Evolutionary conservation across 106 monocot genomes (phyloP), one percentile per base, ranked within the genome.

Genomic region (Dendrobium officinale): DNA sequence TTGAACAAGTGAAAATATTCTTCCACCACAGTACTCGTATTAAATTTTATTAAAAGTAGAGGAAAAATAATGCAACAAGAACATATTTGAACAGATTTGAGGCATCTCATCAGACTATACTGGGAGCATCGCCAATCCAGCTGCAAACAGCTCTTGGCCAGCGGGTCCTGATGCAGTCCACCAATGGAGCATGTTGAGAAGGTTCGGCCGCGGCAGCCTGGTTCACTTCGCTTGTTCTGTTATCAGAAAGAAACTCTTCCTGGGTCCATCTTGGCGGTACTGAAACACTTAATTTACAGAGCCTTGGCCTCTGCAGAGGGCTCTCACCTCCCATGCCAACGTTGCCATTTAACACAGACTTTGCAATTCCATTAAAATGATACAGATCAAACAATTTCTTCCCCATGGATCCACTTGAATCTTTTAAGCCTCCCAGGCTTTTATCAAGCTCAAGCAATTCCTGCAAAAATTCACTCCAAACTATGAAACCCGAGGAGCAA

Each of bases 391-490:
- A 99, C 77, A 80, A 41, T 82, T 92, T 94, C 82, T 88, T 94
- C 26, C 92, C 94, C 85, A 88, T 82, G 59, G 80, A 73, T 15
- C 89, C 95, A 0, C 82, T 78, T 1, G 91, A 80, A 79, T 94
- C 94, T 80, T 95, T 98, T 55, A 98, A 45, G 5, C 97, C 97
- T 5, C 97, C 94, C 6, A 48, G 77, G 51, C 76, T 84, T 76
- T 78, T 88, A 48, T 99, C 99, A 54, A 99, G 77, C 51, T 95
- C 93, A n/a, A 93, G 82, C 80, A 99, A 80, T 3, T 88, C 87
- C 73, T 99, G 92, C 99, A 93, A 93, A 82, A 99, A 93, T 78
- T 99, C 99, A 73, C 90, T 99, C 99, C 99, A 95, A 19, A 99
- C 95, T 4, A 99, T 87, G 74, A 88, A 88, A 2, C 95, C 95